These are phyloP conservation scores for Carex pumila DNA, from an alignment of 176 grass and related monocot genomes.

Conservation along the genomic window DNA sequence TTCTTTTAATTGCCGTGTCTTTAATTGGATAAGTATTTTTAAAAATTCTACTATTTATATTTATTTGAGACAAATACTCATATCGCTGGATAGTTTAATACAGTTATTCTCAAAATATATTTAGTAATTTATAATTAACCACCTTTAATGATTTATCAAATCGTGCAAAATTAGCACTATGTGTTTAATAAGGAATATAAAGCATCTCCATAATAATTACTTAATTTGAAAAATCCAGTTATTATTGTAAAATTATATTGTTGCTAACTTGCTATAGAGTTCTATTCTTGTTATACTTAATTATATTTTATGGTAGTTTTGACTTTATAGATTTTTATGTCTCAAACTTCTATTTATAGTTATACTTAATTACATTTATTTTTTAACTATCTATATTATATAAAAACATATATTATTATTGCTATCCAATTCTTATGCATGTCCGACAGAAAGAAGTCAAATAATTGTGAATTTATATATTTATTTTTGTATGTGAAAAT, in stretches of 20 bases:
- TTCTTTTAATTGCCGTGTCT: no score
- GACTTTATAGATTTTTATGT: no score
- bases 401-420: no score
- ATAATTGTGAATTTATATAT: no score
- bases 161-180: not conserved
- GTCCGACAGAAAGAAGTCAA: no score
- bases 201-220: not conserved
- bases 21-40: not conserved
- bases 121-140: not conserved
- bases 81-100: not conserved
- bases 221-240: not conserved
- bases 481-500: no score
- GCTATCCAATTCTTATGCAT: no score
- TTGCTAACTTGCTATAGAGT: not conserved
- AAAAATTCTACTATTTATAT: no score
- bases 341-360: not conserved
- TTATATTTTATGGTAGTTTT: not conserved
- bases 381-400: not conserved
- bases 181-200: not conserved
- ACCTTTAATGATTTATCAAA: not conserved
- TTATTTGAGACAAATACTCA: not conserved
- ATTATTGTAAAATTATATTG: not conserved
- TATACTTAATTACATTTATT: not conserved
- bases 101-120: not conserved
- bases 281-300: not conserved